phyloP scores from a whole-genome alignment of 805 yeast species.

The Zygosaccharomyces gambellarensis region DNA sequence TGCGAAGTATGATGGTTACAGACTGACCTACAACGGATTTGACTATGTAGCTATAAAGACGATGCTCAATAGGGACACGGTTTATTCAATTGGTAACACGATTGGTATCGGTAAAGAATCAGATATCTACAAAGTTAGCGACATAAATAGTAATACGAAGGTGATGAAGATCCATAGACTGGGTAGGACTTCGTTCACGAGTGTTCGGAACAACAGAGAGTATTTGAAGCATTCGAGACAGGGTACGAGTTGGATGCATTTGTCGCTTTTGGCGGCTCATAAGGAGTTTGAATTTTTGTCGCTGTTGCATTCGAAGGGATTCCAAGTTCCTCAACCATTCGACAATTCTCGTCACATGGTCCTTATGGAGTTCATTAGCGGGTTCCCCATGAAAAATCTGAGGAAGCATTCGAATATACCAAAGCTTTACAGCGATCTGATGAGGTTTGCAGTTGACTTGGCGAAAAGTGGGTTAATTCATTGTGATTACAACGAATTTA shows the following conservation, averaged over 20 bases:
- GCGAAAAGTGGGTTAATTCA: constrained; percentile 90
- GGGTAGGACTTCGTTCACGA: constrained; percentile 89
- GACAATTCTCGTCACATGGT: constrained; percentile 90
- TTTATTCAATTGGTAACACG: constrained; percentile 76
- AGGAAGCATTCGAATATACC: constrained; percentile 64
- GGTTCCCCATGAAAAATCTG: constrained; percentile 85
- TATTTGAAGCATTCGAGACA: constrained; percentile 63
- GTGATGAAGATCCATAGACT: constrained; percentile 88
- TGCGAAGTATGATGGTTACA: constrained; percentile 92
- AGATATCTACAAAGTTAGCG: constrained; percentile 82
- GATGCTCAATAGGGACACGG: constrained; percentile 65
- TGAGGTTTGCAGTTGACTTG: constrained; percentile 78
- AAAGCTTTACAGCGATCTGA: constrained; percentile 73
- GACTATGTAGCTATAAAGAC: constrained; percentile 89
- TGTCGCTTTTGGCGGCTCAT: constrained; percentile 84
- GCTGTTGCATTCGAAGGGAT: constrained; percentile 66
- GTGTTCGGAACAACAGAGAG: constrained; percentile 91
- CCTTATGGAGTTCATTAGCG: constrained; percentile 85
- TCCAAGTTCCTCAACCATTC: constrained; percentile 81
- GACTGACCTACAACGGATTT: constrained; percentile 81
- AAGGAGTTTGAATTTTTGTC: constrained; percentile 89
- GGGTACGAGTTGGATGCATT: constrained; percentile 86
- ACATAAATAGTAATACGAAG: constrained; percentile 55
- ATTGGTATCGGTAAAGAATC: constrained; percentile 98
- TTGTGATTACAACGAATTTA: constrained; percentile 96